These are phyloP conservation scores for Fraxinus velutina DNA, from an alignment of 305 asterid genomes.

Conservation along the genomic window DNA sequence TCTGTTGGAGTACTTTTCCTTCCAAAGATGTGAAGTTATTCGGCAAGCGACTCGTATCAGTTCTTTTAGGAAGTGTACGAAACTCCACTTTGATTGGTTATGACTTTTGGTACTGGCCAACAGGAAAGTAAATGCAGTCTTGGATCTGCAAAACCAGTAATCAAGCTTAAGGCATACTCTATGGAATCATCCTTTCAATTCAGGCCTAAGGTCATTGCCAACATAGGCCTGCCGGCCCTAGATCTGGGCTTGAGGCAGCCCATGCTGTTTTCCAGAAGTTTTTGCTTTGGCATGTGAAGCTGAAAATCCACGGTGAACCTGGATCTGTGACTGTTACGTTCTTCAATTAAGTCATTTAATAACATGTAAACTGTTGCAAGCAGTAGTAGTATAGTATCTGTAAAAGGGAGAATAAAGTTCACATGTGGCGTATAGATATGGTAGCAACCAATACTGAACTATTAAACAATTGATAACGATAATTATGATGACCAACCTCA, in stretches of 20 bases:
- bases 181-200: constrained; percentile 35
- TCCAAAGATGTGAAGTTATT: neutral
- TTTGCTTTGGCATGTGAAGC: constrained; percentile 42
- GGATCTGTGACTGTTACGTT: constrained; percentile 18
- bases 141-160: constrained; percentile 47
- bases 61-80: constrained; percentile 1
- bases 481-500: neutral
- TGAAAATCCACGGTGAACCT: constrained; percentile 38
- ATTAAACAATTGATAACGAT: neutral
- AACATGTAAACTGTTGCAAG: neutral
- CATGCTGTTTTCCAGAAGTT: constrained; percentile 37
- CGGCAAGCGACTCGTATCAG: neutral
- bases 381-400: neutral
- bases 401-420: neutral
- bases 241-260: constrained; percentile 37
- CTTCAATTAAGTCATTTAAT: constrained; percentile 16
- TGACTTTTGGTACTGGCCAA: constrained; percentile 38
- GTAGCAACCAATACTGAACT: neutral
- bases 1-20: constrained; percentile 5
- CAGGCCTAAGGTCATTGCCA: constrained; percentile 35
- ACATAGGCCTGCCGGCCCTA: constrained; percentile 33
- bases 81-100: constrained; percentile 26
- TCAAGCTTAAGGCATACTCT: constrained; percentile 42
- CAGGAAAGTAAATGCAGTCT: constrained; percentile 68
- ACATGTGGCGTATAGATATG: neutral